Conservation (phyloP, 164 flowering plant genomes). For the Santalum album region DNA sequence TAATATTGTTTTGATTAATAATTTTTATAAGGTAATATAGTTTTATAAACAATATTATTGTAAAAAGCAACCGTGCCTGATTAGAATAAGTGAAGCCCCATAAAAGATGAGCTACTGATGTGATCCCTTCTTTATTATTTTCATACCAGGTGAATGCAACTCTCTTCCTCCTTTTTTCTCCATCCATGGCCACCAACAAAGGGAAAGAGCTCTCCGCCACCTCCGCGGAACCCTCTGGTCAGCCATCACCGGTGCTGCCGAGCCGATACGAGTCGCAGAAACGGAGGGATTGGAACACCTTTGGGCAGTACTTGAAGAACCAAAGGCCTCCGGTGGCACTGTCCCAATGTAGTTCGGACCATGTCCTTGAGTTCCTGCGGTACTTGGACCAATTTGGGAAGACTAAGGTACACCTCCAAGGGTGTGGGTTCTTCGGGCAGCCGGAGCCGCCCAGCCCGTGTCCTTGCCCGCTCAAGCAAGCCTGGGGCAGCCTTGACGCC, state of each 20-base stretch:
- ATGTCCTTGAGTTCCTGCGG: slow-evolving; percentile 45
- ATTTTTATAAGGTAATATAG: too few relatives aligned
- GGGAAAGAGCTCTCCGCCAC: slow-evolving; percentile 25
- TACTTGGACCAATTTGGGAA: slow-evolving; percentile 57
- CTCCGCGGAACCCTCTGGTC: slow-evolving; percentile 14
- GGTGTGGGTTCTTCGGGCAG: slow-evolving; percentile 50
- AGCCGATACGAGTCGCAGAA: slow-evolving; percentile 61
- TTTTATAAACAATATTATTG: too few relatives aligned
- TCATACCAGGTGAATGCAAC: not conserved
- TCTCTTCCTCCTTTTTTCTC: not conserved
- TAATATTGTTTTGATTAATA: too few relatives aligned
- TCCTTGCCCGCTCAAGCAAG: slow-evolving; percentile 48
- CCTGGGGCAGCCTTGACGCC: slow-evolving; percentile 63
- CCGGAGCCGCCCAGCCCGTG: slow-evolving; percentile 57
- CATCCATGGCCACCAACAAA: slow-evolving; percentile 19
- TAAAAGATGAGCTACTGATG: too few relatives aligned
- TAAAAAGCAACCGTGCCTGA: too few relatives aligned
- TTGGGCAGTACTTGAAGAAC: slow-evolving; percentile 51
- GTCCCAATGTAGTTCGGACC: slow-evolving; percentile 39
- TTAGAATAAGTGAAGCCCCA: too few relatives aligned
- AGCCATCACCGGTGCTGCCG: slow-evolving; percentile 18
- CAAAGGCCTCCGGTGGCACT: slow-evolving; percentile 43
- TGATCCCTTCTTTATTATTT: not conserved
- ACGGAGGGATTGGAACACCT: slow-evolving; percentile 56
- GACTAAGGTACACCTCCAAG: slow-evolving; percentile 53